A percentile compares a stretch with the other conserved stretches of the same genome.
These are phyloP conservation scores for Colletotrichum gigasporum DNA, from an alignment of 2,329 filamentous ascomycete genomes.

Conservation along the genomic window DNA sequence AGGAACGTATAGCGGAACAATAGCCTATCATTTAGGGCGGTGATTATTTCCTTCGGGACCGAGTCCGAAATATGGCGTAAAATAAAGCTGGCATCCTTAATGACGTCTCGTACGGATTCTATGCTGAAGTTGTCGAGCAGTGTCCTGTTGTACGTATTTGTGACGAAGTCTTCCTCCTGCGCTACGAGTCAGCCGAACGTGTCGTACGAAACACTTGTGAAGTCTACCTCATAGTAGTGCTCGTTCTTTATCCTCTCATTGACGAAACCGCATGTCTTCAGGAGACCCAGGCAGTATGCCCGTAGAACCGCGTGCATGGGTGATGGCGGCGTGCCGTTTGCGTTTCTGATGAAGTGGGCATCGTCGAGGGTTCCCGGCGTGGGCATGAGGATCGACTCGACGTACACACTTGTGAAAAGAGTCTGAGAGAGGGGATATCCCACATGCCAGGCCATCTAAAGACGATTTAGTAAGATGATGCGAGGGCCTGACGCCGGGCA, in stretches of 20 bases:
- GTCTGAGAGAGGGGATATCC: slow-evolving; percentile 97
- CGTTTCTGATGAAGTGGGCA: slow-evolving; percentile 66
- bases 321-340: slow-evolving; percentile 36
- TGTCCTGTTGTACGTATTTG: slow-evolving; percentile 85
- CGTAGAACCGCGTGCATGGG: slow-evolving; percentile 74
- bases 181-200: neutral
- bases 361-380: slow-evolving; percentile 71
- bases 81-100: slow-evolving; percentile 64
- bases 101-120: slow-evolving; percentile 61
- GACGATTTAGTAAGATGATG: slow-evolving; percentile 9
- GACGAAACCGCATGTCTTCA: slow-evolving; percentile 85
- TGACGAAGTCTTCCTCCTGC: slow-evolving; percentile 95
- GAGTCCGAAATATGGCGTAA: slow-evolving; percentile 53
- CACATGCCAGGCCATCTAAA: slow-evolving; percentile 92
- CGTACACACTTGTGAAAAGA: slow-evolving; percentile 89
- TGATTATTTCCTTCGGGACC: slow-evolving; percentile 50
- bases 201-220: neutral
- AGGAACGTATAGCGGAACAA: slow-evolving; percentile 73
- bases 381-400: slow-evolving; percentile 83
- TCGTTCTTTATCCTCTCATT: slow-evolving; percentile 82
- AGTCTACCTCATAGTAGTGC: slow-evolving; percentile 85
- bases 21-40: slow-evolving; percentile 73
- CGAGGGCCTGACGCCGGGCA: slow-evolving; percentile 9
- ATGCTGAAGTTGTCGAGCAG: slow-evolving; percentile 73
- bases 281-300: slow-evolving; percentile 84